Evolutionary conservation across 2,329 filamentous ascomycete genomes (phyloP), one percentile per base, ranked within the genome.

Genomic region (Helotiales sp.): DNA sequence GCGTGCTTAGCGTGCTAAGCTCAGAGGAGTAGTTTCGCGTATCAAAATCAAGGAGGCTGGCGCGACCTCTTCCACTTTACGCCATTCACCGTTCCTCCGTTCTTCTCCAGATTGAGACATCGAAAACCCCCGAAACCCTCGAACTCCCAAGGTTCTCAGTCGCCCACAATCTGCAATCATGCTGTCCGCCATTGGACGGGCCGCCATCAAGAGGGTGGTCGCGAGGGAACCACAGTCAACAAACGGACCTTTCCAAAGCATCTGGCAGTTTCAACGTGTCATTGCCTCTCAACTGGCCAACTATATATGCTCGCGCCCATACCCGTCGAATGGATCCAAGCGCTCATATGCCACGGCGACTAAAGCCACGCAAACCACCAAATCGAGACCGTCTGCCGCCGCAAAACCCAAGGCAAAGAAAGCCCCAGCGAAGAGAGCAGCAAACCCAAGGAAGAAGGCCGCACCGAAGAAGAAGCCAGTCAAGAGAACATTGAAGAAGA

Each of bases 181-280:
- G 72, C 59, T 73, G 53, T 67, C 69, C 42, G 63, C 61, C 46
- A 66, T 70, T 57, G 66, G 70, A 54, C 69, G 71, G 54, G 65
- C 68, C 27, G 64, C 71, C 13, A 56, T 70, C 19, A 60, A 65
- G 52, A 66, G 70, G 55, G 58, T 64, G 29, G 61, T 61, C 24
- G 60, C 61, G 42, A 59, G 59, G 49, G 61, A 61, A 56, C 57
- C 55, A 47, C 59, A 61, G 42, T 66, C 68, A 65, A 64, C 67
- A 61, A 65, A 61, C 52, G 58, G 59, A 65, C 60, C 67, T 58
- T 46, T 63, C 24, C 63, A 60, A 38, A 60, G 57, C 36, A 36
- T 62, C 34, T 62, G 58, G 62, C 63, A 64, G 44, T 58, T 66
- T 24, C 62, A 67, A 62, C 66, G 66, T 63, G 64, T 66, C 48